Conservation (phyloP, 164 flowering plant species). For the Paratinospora sagittata region DNA sequence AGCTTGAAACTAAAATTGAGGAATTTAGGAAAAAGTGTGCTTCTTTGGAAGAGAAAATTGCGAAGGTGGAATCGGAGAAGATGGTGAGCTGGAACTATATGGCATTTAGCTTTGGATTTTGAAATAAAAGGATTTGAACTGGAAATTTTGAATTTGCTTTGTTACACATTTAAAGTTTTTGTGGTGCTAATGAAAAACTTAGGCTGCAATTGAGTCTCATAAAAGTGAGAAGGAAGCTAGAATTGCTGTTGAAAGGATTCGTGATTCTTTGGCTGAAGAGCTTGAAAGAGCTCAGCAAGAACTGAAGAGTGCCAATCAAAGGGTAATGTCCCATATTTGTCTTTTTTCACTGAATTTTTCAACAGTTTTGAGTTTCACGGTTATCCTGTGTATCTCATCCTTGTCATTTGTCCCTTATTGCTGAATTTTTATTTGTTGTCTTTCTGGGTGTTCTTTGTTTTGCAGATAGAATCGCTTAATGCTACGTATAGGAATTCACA, state of each 20-base stretch:
- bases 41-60: constrained; percentile 39
- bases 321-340: constrained; percentile 30
- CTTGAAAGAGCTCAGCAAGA: constrained; percentile 47
- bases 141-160: not conserved
- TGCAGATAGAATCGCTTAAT: constrained; percentile 56
- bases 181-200: not conserved
- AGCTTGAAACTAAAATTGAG: constrained; percentile 39
- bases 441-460: not conserved
- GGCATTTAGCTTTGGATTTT: not conserved
- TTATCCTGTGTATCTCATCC: not conserved
- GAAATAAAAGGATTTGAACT: not conserved
- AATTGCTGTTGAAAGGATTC: constrained; percentile 35
- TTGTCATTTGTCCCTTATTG: not conserved
- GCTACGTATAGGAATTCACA: constrained; percentile 81
- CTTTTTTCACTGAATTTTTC: not conserved
- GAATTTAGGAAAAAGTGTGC: constrained; percentile 41
- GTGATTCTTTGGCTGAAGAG: constrained; percentile 40
- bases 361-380: not conserved
- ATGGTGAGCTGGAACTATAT: constrained; percentile 32
- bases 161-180: not conserved
- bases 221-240: constrained; percentile 52
- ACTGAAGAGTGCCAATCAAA: constrained; percentile 49
- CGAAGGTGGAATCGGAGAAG: constrained; percentile 61
- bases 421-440: not conserved
- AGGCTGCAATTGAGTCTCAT: constrained; percentile 48